phyloP scores from a whole-genome alignment of 805 yeast species.

The Schizosaccharomyces octosporus region DNA sequence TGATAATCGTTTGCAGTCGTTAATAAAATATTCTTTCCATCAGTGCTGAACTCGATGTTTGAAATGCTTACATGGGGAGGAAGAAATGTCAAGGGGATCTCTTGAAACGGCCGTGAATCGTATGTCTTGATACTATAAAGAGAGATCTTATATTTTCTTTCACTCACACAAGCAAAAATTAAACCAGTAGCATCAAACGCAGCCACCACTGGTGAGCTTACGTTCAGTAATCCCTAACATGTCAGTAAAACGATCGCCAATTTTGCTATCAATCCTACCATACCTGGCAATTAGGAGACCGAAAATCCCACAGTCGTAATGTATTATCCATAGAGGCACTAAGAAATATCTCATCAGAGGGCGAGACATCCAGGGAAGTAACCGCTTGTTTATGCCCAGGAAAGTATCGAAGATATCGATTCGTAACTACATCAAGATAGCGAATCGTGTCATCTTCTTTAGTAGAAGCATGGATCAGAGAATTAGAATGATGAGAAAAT shows the following conservation, averaged over 20 bases:
- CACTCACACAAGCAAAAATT: conserved; percentile 45
- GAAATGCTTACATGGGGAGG: conserved; percentile 19
- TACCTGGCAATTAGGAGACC: conserved; percentile 23
- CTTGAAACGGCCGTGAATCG: conserved; percentile 31
- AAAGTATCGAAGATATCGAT: conserved; percentile 62
- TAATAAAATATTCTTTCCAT: conserved; percentile 39
- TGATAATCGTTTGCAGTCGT: conserved; percentile 33
- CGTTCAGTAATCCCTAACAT: conserved; percentile 34
- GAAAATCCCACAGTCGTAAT: conserved; percentile 67
- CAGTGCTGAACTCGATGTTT: conserved; percentile 51
- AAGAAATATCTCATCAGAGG: conserved; percentile 36
- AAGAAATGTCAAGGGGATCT: conserved; percentile 17
- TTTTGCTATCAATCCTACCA: background rate
- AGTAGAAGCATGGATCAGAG: conserved; percentile 67
- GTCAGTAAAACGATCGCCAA: background rate
- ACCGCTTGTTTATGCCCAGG: conserved; percentile 68
- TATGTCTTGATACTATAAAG: conserved; percentile 38
- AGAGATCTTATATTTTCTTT: conserved; percentile 21
- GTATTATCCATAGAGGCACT: conserved; percentile 56
- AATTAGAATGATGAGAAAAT: conserved; percentile 50
- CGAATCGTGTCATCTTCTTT: conserved; percentile 48
- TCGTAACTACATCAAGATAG: conserved; percentile 50
- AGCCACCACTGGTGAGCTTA: conserved; percentile 29
- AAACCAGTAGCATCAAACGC: conserved; percentile 70
- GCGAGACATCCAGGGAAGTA: conserved; percentile 45